Percentiles rank a stretch among this genome's conserved stretches.
Conservation (phyloP, 2,329 filamentous ascomycete genomes). For the Colletotrichum abscissum region DNA sequence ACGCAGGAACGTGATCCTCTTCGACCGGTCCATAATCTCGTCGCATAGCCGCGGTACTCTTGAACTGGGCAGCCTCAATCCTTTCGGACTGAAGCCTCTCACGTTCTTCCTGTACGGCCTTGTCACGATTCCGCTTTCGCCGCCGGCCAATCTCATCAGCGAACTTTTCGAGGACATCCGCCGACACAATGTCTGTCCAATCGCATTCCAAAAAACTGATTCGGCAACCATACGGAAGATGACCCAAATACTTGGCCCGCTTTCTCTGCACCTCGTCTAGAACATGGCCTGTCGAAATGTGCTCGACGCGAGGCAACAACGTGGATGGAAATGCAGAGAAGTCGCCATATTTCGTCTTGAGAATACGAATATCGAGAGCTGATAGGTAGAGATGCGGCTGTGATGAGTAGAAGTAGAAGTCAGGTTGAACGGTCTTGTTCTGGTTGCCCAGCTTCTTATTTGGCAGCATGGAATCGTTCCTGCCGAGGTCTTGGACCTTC, state of each 20-base stretch:
- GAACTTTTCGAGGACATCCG: conserved; percentile 81
- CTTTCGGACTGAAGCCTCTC: conserved; percentile 86
- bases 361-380: conserved; percentile 89
- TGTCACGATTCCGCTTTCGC: conserved; percentile 82
- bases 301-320: conserved; percentile 87
- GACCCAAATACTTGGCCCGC: conserved; percentile 86
- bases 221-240: conserved; percentile 90
- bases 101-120: conserved; percentile 87
- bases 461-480: conserved; percentile 40
- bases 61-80: conserved; percentile 77
- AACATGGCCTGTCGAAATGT: conserved; percentile 87
- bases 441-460: conserved; percentile 13
- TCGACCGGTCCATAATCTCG: conserved; percentile 53
- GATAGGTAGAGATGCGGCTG: conserved; percentile 91
- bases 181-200: conserved; percentile 88
- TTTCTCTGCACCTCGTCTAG: conserved; percentile 88
- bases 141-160: conserved; percentile 80
- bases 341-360: conserved; percentile 88
- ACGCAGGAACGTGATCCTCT: conserved; percentile 51
- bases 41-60: conserved; percentile 57
- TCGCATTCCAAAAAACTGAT: conserved; percentile 94
- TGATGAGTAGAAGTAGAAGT: conserved; percentile 90
- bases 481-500: conserved; percentile 65
- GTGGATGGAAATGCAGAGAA: conserved; percentile 87
- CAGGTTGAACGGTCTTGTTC: conserved; percentile 46